A percentile compares a stretch with the other conserved stretches of the same genome.
phyloP scores from a whole-genome alignment of 106 monocot genomes.

The Vanilla planifolia region DNA sequence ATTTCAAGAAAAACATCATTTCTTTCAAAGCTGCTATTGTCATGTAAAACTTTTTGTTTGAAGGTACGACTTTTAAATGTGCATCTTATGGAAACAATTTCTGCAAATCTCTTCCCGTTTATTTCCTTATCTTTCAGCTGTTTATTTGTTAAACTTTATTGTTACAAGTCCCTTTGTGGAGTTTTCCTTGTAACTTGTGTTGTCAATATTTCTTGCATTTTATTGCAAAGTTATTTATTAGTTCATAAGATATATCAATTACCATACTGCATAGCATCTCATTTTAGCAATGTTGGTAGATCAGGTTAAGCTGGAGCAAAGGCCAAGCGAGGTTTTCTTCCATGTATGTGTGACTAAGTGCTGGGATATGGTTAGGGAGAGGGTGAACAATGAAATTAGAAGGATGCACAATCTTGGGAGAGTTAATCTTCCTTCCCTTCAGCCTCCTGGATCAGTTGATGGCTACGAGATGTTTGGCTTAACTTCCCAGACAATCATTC shows the following conservation, averaged over 20 bases:
- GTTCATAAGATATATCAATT: background rate
- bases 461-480: slow-evolving; percentile 96
- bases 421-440: slow-evolving; percentile 45
- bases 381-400: slow-evolving; percentile 74
- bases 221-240: background rate
- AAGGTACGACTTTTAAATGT: too few species aligned
- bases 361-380: slow-evolving; percentile 89
- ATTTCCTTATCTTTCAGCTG: background rate
- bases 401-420: slow-evolving; percentile 35
- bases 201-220: too few species aligned
- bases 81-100: too few species aligned
- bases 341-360: slow-evolving; percentile 64
- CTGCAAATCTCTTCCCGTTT: too few species aligned
- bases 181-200: too few species aligned
- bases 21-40: too few species aligned
- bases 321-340: slow-evolving; percentile 67
- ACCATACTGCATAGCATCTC: background rate
- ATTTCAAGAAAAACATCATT: too few species aligned
- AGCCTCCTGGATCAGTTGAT: slow-evolving; percentile 71
- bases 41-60: too few species aligned
- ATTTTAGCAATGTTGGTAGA: background rate
- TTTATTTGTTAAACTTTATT: background rate
- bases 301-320: slow-evolving; percentile 71
- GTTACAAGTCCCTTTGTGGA: too few species aligned
- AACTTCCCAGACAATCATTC: slow-evolving; percentile 50